Conservation (phyloP, 352 stramenopile genomes). For the Globisporangium mamillatum region DNA sequence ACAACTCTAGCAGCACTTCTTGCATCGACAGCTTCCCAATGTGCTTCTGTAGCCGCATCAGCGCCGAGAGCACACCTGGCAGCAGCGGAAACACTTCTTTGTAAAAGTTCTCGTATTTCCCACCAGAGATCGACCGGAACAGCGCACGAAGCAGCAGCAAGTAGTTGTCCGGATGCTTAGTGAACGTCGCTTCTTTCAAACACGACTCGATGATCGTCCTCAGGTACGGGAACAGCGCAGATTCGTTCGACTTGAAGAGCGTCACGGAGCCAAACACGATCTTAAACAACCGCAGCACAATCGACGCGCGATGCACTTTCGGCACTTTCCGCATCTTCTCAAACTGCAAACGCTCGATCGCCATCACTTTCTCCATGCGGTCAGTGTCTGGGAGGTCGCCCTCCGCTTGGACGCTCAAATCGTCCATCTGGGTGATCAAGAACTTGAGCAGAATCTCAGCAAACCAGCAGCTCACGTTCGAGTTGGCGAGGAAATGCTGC, state of each 20-base stretch:
- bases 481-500: constrained; percentile 93
- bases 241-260: constrained; percentile 96
- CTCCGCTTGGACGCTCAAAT: constrained; percentile 83
- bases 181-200: constrained; percentile 89
- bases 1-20: constrained; percentile 94
- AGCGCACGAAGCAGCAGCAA: constrained; percentile 92
- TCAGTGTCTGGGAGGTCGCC: constrained; percentile 76
- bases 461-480: constrained; percentile 93
- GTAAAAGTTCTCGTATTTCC: constrained; percentile 98
- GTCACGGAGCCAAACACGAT: constrained; percentile 96
- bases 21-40: constrained; percentile 86
- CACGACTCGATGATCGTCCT: constrained; percentile 93
- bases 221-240: constrained; percentile 91
- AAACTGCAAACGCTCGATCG: constrained; percentile 70
- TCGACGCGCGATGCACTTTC: constrained; percentile 75
- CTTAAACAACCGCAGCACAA: constrained; percentile 92
- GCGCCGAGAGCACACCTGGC: constrained; percentile 89
- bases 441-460: constrained; percentile 94
- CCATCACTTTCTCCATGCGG: constrained; percentile 70
- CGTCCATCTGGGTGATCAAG: constrained; percentile 93
- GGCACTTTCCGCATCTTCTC: constrained; percentile 75
- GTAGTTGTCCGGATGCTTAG: constrained; percentile 93
- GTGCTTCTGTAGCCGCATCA: constrained; percentile 92
- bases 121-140: constrained; percentile 95
- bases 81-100: constrained; percentile 95